Evolutionary conservation across 495 filamentous ascomycete species (phyloP).

Genomic region (Podospora pseudopauciseta): DNA sequence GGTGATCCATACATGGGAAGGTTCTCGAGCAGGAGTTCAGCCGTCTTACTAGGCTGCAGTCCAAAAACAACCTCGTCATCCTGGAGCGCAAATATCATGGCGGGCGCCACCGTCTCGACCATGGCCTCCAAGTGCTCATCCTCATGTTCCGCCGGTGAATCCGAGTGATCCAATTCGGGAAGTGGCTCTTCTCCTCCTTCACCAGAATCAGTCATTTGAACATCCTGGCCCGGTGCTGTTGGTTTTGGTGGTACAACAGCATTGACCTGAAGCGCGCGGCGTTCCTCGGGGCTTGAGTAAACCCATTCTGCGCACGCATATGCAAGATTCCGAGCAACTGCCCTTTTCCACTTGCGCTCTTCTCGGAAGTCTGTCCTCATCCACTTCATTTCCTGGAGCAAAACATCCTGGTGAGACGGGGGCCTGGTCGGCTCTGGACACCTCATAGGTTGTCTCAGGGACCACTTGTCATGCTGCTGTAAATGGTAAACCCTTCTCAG

Average conservation of each 20-base stretch:
- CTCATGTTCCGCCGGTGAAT: slow-evolving; percentile 46
- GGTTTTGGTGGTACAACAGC: slow-evolving; percentile 41
- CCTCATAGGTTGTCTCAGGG: slow-evolving; percentile 78
- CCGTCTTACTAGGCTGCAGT: slow-evolving; percentile 67
- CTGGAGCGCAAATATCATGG: slow-evolving; percentile 76
- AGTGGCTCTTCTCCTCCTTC: slow-evolving; percentile 44
- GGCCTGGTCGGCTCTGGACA: slow-evolving; percentile 72
- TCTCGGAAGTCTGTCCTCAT: slow-evolving; percentile 93
- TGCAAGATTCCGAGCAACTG: slow-evolving; percentile 71
- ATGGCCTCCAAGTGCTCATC: slow-evolving; percentile 44
- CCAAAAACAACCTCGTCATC: slow-evolving; percentile 79
- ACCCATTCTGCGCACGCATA: slow-evolving; percentile 79
- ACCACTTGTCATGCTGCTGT: slow-evolving; percentile 86
- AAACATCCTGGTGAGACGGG: slow-evolving; percentile 74
- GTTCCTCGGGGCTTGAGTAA: slow-evolving; percentile 56
- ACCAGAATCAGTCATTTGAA: slow-evolving; percentile 25
- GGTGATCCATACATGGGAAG: slow-evolving; percentile 75
- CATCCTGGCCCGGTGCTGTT: slow-evolving; percentile 19
- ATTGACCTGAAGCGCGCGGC: slow-evolving; percentile 62
- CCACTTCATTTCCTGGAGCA: slow-evolving; percentile 92
- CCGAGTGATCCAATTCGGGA: slow-evolving; percentile 64
- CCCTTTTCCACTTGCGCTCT: slow-evolving; percentile 89
- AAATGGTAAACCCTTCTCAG: slow-evolving; percentile 80
- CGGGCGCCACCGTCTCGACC: slow-evolving; percentile 54
- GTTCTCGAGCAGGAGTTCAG: slow-evolving; percentile 80